Evolutionary conservation across 2,329 filamentous ascomycete species (phyloP), one percentile per base, ranked within the genome.

Genomic region (Fusarium sp.): DNA sequence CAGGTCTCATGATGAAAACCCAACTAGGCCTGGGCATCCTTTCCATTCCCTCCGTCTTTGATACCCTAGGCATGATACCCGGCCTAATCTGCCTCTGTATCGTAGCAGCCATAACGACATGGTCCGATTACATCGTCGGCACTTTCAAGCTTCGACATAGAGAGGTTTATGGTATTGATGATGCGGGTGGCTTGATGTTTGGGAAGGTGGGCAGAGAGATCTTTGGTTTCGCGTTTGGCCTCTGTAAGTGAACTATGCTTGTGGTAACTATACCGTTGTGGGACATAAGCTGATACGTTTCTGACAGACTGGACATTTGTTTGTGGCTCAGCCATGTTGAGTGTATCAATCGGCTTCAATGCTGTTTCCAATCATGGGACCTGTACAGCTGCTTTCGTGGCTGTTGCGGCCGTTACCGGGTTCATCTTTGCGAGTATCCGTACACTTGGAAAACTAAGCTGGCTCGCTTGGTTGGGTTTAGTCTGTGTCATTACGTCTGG

Each of bases 111-210:
- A 83, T 86, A 69, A 86, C 83, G 0, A 84, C 81, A 3, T 86
- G 84, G 84, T 84, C 83, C 4, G 80, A 81, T 58, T 85, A 83
- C 62, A 82, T 85, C n/a, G 78, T 86, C 9, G 85, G 84, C 8
- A 75, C 76, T 6, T 88, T 88, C 79, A 88, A 88, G 73, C 71
- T 84, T 24, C 76, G 77, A 24, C 86, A 88, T 65, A 81, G 81
- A 4, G 80, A 84, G 38, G 83, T 87, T 3, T 87, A 88, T 68
- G 81, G 84, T 30, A 86, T 88, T 57, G 86, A 87, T 55, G 86
- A 88, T 66, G 86, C 83, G 1, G 86, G 85, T 24, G 71, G 70
- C 6, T 76, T 86, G 29, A 78, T 87, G n/a, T 85, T 86, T 69
- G 86, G 86, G 15, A 79, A 77, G 5, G 59, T 80, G 3, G 85